phyloP scores from a whole-genome alignment of 1,139 yeast species.

The Geotrichum carabidarum region DNA sequence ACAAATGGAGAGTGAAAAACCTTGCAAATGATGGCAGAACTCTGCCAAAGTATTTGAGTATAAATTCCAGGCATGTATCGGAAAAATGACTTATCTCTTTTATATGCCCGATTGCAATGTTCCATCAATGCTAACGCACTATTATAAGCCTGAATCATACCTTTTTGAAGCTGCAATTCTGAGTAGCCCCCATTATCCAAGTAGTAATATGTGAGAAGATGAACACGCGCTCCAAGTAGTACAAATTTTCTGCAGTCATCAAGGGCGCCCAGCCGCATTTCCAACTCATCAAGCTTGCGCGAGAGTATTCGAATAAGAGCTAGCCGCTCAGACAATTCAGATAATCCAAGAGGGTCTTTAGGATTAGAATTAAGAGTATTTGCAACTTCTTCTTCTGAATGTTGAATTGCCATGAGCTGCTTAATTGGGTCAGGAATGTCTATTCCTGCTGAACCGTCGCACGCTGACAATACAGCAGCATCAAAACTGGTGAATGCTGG shows the following conservation, averaged over 20 bases:
- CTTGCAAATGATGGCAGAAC: slow-evolving; percentile 71
- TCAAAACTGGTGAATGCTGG: slow-evolving; percentile 89
- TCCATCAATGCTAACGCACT: slow-evolving; percentile 67
- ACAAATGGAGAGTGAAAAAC: slow-evolving; percentile 70
- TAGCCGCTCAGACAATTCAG: slow-evolving; percentile 60
- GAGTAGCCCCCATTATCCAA: slow-evolving; percentile 53
- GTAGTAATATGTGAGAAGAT: slow-evolving; percentile 73
- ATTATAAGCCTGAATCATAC: slow-evolving; percentile 71
- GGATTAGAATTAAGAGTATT: slow-evolving; percentile 71
- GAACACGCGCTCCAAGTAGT: slow-evolving; percentile 68
- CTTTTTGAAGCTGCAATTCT: slow-evolving; percentile 62
- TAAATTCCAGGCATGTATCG: slow-evolving; percentile 80
- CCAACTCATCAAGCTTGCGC: slow-evolving; percentile 70
- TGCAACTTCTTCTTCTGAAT: slow-evolving; percentile 80
- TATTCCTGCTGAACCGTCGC: slow-evolving; percentile 41
- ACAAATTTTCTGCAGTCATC: slow-evolving; percentile 69
- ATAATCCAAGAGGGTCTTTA: slow-evolving; percentile 58
- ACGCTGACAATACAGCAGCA: slow-evolving; percentile 57
- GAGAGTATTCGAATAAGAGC: slow-evolving; percentile 67
- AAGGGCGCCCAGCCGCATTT: slow-evolving; percentile 43
- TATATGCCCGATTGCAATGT: slow-evolving; percentile 54
- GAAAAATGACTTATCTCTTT: slow-evolving; percentile 57
- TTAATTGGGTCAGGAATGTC: slow-evolving; percentile 56
- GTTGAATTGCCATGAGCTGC: slow-evolving; percentile 76
- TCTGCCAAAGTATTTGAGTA: slow-evolving; percentile 40